Base-by-base conservation (phyloP, 2,329 filamentous ascomycete species). In the Aspergillus quadrilineatus region DNA sequence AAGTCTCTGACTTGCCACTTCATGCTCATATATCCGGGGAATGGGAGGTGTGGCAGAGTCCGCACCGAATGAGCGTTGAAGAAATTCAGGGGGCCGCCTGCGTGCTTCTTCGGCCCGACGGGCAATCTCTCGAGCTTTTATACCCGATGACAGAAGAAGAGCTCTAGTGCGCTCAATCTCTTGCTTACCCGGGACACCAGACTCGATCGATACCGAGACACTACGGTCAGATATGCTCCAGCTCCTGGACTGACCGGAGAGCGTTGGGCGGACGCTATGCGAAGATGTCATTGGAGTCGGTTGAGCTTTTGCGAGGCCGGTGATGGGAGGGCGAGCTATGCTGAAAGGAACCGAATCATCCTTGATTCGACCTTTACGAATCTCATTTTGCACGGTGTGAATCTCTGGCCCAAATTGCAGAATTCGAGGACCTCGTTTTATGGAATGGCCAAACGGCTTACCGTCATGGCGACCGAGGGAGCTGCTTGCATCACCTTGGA, bases 111-210 rank as follows among this genome's bases (percentile, higher is more conserved):
- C 75, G 4, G 88, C 86, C 46, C 88, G 84, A 4, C 86, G 82
- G 29, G 81, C 80, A 53, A 97, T 89, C 67, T 94, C 90, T 66
- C 86, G 86, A 0, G 93, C 92, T 75, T 95, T 96, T 67, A 97
- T 87, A n/a, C 92, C 92, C 0, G 91, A 90, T 60, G 87, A 89
- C 22, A 96, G 79, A 41, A 96, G 83, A 7, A 95, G 79, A 0
- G 90, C 84, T 56, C 86, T 83, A 2, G 92, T 81, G n/a, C 91
- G 86, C 14, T 89, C 89, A 52, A 96, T 82, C 64, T 97, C 93
- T n/a, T 84, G 84, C 64, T 82, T 85, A 8, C 81, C 86, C 30
- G 89, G 67, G 3, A 71, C 60, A 4, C 65, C 72, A 9, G 67
- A 72, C 48, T 71, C 72, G 14, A 67, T 67, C 5, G 70, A 66